phyloP scores from a whole-genome alignment of 75 land plant species.

The Cryptomeria japonica region DNA sequence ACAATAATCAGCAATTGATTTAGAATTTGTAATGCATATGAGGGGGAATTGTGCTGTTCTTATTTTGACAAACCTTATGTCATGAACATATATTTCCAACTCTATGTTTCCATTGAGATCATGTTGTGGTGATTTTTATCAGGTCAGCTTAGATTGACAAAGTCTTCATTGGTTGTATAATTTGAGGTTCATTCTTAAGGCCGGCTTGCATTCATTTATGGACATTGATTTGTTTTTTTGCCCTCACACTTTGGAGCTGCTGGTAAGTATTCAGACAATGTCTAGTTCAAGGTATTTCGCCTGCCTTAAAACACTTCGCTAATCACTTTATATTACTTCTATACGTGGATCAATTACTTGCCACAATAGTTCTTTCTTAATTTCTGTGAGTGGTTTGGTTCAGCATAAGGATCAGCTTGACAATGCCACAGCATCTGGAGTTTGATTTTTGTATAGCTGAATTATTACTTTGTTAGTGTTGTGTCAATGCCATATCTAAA shows the following conservation, averaged over 20 bases:
- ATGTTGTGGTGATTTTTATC: neutral
- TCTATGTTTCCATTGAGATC: neutral
- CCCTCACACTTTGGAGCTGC: neutral
- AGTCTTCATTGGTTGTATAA: neutral
- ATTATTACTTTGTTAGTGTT: neutral
- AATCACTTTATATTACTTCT: neutral
- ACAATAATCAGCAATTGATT: neutral
- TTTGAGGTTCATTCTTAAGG: neutral
- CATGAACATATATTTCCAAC: neutral
- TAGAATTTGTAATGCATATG: neutral
- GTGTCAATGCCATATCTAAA: neutral
- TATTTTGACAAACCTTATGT: neutral
- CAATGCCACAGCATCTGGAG: neutral
- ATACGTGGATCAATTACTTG: neutral
- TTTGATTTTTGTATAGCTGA: neutral
- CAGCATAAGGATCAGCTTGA: neutral
- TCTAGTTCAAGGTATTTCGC: neutral
- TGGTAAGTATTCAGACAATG: neutral
- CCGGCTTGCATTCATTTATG: neutral
- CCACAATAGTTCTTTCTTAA: neutral
- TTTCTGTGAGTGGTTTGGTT: neutral
- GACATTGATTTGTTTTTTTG: neutral
- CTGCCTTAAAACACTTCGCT: neutral
- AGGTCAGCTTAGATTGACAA: neutral
- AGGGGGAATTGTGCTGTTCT: neutral